Percentiles rank a stretch among this genome's conserved stretches.
These are phyloP conservation scores for Microcyclospora pomicola DNA, from an alignment of 2,329 filamentous ascomycete genomes.

Conservation along the genomic window DNA sequence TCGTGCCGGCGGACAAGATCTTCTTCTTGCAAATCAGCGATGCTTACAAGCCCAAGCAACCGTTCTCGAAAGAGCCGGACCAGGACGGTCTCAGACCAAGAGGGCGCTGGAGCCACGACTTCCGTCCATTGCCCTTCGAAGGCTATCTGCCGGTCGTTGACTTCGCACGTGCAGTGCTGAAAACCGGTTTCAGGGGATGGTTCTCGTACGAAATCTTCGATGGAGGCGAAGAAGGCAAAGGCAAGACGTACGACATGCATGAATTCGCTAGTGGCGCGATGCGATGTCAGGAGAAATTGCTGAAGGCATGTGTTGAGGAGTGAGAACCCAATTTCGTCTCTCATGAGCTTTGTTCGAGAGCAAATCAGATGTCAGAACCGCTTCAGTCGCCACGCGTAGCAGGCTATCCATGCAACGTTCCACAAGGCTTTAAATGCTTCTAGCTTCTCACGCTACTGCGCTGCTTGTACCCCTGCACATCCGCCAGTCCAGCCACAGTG, in stretches of 20 bases:
- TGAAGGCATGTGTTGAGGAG: constrained; percentile 18
- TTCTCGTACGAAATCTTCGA: constrained; percentile 61
- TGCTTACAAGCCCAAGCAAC: constrained; percentile 48
- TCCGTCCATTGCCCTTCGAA: constrained; percentile 53
- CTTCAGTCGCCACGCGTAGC: too few relatives aligned
- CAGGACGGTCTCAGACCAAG: constrained; percentile 44
- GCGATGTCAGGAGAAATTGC: constrained; percentile 24
- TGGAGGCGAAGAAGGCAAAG: constrained; percentile 39
- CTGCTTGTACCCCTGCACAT: too few relatives aligned
- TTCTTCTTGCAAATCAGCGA: constrained; percentile 64
- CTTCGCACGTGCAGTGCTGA: constrained; percentile 50
- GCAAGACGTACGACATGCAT: constrained; percentile 37
- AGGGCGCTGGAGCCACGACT: constrained; percentile 58
- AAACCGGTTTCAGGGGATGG: constrained; percentile 53
- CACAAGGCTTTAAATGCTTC: too few relatives aligned
- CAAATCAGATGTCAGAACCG: too few relatives aligned
- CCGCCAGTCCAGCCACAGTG: too few relatives aligned
- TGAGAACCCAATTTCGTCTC: too few relatives aligned
- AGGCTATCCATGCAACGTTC: too few relatives aligned
- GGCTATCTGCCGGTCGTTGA: constrained; percentile 57
- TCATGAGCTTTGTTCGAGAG: too few relatives aligned
- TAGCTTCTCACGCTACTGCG: too few relatives aligned
- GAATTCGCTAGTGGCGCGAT: constrained; percentile 21
- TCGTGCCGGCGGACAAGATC: constrained; percentile 55
- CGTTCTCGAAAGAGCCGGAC: constrained; percentile 38